These are phyloP conservation scores for Termitomyces titanicus DNA, from an alignment of 768 basidiomycete genomes.

Conservation along the genomic window DNA sequence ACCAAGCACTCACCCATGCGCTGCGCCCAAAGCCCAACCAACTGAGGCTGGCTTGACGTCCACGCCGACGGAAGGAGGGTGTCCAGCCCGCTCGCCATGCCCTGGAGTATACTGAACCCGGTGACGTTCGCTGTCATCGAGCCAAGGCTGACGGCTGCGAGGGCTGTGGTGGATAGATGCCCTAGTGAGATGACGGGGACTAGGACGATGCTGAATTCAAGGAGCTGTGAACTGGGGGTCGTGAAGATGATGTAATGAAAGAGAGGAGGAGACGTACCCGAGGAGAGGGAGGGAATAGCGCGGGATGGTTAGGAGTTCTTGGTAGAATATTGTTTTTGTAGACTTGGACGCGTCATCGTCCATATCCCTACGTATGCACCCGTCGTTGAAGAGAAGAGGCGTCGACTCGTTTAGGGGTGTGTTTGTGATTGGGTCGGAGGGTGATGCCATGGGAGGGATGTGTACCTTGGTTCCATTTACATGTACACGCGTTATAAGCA, in stretches of 20 bases:
- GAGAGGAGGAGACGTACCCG: not conserved
- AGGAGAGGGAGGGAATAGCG: constrained; percentile 1
- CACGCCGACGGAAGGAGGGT: constrained; percentile 94
- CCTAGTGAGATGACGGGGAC: constrained; percentile 85
- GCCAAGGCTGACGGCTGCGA: constrained; percentile 76
- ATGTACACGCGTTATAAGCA: not conserved
- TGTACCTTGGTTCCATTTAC: too few relatives aligned
- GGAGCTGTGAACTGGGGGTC: constrained; percentile 57
- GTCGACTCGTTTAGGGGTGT: not conserved
- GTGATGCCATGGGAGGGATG: not conserved
- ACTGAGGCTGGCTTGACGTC: constrained; percentile 80
- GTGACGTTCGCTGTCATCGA: constrained; percentile 72
- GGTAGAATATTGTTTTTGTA: not conserved
- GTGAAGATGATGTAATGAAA: not conserved
- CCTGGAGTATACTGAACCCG: constrained; percentile 74
- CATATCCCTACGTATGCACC: not conserved
- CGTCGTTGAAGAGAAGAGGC: not conserved
- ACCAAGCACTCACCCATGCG: constrained; percentile 60
- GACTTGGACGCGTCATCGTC: not conserved
- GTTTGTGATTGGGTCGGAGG: not conserved
- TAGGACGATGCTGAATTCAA: constrained; percentile 83
- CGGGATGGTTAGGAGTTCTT: constrained; percentile 2
- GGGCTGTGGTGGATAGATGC: constrained; percentile 81
- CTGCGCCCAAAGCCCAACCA: constrained; percentile 88
- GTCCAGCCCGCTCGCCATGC: constrained; percentile 80